phyloP scores from a whole-genome alignment of 345 rosid species.

The Ailanthus altissimus region DNA sequence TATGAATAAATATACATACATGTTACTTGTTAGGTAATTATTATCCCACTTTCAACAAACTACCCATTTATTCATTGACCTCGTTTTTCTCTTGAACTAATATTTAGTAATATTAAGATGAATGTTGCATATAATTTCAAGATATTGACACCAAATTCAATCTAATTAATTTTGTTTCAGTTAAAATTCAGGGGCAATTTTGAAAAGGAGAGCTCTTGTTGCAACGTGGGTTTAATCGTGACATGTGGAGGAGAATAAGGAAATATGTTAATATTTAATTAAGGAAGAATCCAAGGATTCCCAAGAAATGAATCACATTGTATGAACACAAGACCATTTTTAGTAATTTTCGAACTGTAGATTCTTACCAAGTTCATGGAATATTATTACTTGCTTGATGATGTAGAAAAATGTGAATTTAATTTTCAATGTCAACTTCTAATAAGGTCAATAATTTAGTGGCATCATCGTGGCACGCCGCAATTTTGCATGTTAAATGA shows the following conservation, averaged over 20 bases:
- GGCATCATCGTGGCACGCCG: neutral
- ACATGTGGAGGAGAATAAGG: slow-evolving; percentile 14
- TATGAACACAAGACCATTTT: neutral
- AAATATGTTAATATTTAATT: neutral
- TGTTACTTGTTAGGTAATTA: no score
- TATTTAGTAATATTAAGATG: no score
- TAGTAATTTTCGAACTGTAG: neutral
- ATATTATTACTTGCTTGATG: neutral
- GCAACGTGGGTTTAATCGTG: slow-evolving; percentile 10
- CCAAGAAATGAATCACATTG: neutral
- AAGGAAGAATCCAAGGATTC: neutral
- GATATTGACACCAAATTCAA: no score
- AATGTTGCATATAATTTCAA: no score
- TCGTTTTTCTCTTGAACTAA: no score
- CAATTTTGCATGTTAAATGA: neutral
- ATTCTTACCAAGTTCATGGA: slow-evolving; percentile 12
- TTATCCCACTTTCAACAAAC: no score
- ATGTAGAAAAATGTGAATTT: neutral
- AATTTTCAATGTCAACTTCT: neutral
- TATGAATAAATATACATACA: no score
- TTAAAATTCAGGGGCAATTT: neutral
- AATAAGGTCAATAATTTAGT: neutral
- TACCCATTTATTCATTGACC: no score
- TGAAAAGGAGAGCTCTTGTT: neutral
- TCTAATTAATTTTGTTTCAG: no score